Conservation (phyloP, 768 basidiomycete species). For the Tephrocybe rancida region DNA sequence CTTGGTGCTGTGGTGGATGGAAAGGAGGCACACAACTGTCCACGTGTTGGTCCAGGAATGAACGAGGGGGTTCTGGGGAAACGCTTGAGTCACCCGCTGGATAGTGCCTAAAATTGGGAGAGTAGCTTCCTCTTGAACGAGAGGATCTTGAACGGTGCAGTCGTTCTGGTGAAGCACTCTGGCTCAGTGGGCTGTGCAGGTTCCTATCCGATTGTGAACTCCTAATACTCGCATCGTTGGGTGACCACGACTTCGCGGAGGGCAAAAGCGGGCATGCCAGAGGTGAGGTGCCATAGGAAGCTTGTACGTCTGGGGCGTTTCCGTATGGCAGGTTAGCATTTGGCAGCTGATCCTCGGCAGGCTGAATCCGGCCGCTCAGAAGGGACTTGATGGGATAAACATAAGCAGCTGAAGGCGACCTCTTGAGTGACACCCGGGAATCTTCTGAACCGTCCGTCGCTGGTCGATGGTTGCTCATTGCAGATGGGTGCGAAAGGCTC, state of each 20-base stretch:
- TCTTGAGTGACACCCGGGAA: not conserved
- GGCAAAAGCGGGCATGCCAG: not conserved
- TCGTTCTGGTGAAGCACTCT: not conserved
- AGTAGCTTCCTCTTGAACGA: conserved; percentile 4
- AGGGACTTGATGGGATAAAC: conserved; percentile 45
- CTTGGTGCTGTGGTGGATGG: not conserved
- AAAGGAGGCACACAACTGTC: conserved; percentile 5
- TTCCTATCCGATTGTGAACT: conserved; percentile 4
- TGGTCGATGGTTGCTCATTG: not conserved
- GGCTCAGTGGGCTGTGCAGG: not conserved
- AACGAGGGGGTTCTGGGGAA: conserved; percentile 3
- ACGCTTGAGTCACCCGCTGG: conserved; percentile 22
- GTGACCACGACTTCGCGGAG: not conserved
- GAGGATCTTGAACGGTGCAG: not conserved
- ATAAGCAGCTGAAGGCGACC: conserved; percentile 23
- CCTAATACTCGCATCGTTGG: conserved; percentile 9
- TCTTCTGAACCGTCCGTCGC: not conserved
- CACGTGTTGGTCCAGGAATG: conserved; percentile 21
- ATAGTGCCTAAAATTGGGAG: conserved; percentile 35
- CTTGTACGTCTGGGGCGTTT: not conserved
- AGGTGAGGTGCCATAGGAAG: not conserved
- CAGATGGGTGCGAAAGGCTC: not conserved
- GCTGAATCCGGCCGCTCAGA: conserved; percentile 36
- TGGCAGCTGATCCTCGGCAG: conserved; percentile 19
- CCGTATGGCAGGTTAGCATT: not conserved